Evolutionary conservation across 306 rosid species (phyloP), one percentile per base, ranked within the genome.

Genomic region (Bauhinia variegata): DNA sequence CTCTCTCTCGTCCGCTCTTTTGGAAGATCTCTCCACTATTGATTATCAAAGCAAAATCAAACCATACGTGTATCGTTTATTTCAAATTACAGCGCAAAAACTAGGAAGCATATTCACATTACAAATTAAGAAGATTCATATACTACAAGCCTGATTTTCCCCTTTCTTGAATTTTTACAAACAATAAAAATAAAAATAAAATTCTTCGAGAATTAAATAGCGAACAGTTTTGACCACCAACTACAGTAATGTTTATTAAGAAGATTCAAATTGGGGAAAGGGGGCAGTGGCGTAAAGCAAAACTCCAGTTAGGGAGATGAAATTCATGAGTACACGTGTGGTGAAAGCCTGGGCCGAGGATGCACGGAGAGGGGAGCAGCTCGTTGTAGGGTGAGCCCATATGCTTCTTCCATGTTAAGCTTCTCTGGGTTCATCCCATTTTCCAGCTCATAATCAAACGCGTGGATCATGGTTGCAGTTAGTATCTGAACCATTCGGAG

Each of bases 351-450:
- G 0, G 84, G 79, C 14, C 56, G 68, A 1, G 95, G 95, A 63
- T 78, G 87, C 7, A 80, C 63, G 13, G 38, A 50, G 8, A 89
- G 75, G 0, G 88, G 95, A 0, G 38, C 80, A 0, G 83, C 92
- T 19, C 88, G 82, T 13, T 87, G 96, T 0, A 92, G 47, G 1
- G 98, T 84, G 0, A 92, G 80, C 33, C 98, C 98, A 67, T 60
- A 89, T 0, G 84, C 82, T 67, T 87, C 98, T 13, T 89, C 92
- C 96, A 89, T 92, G 63, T 85, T 87, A 41, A 92, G 67, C 49
- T 77, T 79, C 65, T 82, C 75, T 0, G 79, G 68, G 7, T 7
- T 4, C 0, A 79, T 48, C 68, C 92, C 96, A 54, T 75, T 41
- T 1, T 84, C 63, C 8, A 92, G 55, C 15, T 57, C 75, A 90